Conservation (phyloP, 2,329 filamentous ascomycete species). For the Ascomycota sp. region DNA sequence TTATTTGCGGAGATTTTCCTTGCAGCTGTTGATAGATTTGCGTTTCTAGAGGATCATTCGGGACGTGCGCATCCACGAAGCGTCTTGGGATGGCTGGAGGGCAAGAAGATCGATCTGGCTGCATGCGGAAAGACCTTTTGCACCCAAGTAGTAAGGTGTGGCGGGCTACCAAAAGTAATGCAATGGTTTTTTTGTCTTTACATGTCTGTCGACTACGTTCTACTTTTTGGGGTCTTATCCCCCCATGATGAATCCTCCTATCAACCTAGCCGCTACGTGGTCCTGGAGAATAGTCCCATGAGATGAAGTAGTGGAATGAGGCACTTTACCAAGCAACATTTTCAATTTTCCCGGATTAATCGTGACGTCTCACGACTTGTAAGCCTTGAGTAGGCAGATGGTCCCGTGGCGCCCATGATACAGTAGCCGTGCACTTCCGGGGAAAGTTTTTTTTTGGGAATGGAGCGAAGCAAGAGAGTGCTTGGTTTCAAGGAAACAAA, state of each 20-base stretch:
- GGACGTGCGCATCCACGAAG: constrained; percentile 7
- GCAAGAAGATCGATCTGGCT: constrained; percentile 12
- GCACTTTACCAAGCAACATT: too few species aligned
- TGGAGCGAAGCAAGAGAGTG: too few species aligned
- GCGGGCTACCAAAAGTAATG: constrained; percentile 23
- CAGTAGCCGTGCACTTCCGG: too few species aligned
- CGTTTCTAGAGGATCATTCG: constrained; percentile 16
- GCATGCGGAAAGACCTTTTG: constrained; percentile 16
- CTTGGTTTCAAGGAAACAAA: too few species aligned
- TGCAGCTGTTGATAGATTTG: constrained; percentile 20
- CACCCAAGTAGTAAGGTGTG: constrained; percentile 15
- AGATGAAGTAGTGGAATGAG: neutral
- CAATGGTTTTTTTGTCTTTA: constrained; percentile 11
- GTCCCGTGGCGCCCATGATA: too few species aligned
- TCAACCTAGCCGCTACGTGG: neutral
- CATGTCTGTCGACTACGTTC: constrained; percentile 12
- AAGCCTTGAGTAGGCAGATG: too few species aligned
- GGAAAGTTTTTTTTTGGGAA: too few species aligned
- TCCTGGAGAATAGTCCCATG: too few species aligned
- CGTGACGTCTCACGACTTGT: too few species aligned
- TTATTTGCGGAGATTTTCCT: constrained; percentile 11
- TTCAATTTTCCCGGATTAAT: neutral
- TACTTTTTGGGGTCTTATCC: constrained; percentile 17
- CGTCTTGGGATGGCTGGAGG: constrained; percentile 11
- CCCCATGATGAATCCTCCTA: constrained; percentile 10